Base-by-base conservation (phyloP, 2,329 filamentous ascomycete genomes). In the Diaporthe nobilis region DNA sequence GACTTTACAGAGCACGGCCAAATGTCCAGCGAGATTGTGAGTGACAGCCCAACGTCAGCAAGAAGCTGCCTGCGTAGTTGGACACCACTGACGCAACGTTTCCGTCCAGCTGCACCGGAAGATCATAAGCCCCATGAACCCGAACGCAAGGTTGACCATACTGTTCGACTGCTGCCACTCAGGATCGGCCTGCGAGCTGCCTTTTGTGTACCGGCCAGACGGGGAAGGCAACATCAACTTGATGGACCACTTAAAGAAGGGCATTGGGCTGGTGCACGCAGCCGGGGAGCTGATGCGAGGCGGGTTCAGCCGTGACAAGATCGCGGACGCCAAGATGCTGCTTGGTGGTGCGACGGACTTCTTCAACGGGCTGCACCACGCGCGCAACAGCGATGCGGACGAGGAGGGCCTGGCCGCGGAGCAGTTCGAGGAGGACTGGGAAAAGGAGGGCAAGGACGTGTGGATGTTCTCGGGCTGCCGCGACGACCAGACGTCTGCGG, bases 161-260 rank as follows among this genome's bases (percentile, higher is more conserved):
- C 82, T 92, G 39, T 88, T 92, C 78, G 90, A 92, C 80, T 92
- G 90, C 81, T 92, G 90, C 79, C 90, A 92, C 81, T 90, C 88
- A 2, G 90, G 90, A 42, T 90, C 89, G 0, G 90, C 89, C 0
- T 85, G 90, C 55, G 90, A 92, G 75, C 82, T 92, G 1, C 90
- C 90, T 0, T 92, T 85, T 76, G 87, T 92, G 28, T 92, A 89
- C 80, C 88, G 89, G 34, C 85, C 86, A 4, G 89, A 92, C 78
- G 86, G 85, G 37, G 87, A 91, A 15, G 90, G 90, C 55, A 89
- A 90, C 74, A 85, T 92, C 73, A 88, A 85, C 76, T 79, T 91
- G 31, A 83, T 92, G 74, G 88, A 91, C 80, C 90, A 90, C 63
- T 78, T 92, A 44, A 86, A 88, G 77, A 82, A 86, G 53, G 90